Evolutionary conservation across 495 filamentous ascomycete species (phyloP), one percentile per base, ranked within the genome.

Genomic region (Talaromyces wortmannii): DNA sequence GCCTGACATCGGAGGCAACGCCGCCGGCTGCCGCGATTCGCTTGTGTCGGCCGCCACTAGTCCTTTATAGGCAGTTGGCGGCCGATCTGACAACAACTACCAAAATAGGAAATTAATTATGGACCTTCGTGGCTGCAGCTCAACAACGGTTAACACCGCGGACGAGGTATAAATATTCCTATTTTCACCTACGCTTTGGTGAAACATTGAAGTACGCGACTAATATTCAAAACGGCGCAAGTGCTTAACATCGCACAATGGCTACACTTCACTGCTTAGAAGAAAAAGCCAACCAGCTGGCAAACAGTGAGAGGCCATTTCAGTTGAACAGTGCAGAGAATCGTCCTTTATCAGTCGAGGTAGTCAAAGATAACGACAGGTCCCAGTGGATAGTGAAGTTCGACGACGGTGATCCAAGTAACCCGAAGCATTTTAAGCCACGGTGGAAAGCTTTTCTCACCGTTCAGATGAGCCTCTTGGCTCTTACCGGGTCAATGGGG

Each of bases 391-490:
- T 55, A 11, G 52, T 45, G 30, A 43, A 47, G 2, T 51, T 49
- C 40, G 55, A 57, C 23, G 23, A 50, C 12, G 23, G 5, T 8
- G 48, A 50, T 29, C 18, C 23, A 5, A 32, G 2, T 31, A 50
- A 50, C 23, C 23, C 23, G 13, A 50, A 50, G 6, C 32, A 50
- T 29, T 50, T 50, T 12, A 55, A 30, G 0, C 59, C 53, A 8
- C 16, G 2, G 8, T 72, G 70, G 58, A 75, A 72, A 54, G 60
- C 47, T 44, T 74, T 63, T 60, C 60, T 74, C 30, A 75, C 74
- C 5, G 63, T 71, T 45, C 68, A 69, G 23, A 53, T 77, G 47
- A 62, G 65, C 17, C 66, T 75, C 62, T 60, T 73, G 13, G 69
- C 74, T 18, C 52, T 75, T 8, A 57, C 62, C 33, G 69, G 66